phyloP scores from a whole-genome alignment of 192 early-diverging fungal species.

The Linnemannia schmuckeri region DNA sequence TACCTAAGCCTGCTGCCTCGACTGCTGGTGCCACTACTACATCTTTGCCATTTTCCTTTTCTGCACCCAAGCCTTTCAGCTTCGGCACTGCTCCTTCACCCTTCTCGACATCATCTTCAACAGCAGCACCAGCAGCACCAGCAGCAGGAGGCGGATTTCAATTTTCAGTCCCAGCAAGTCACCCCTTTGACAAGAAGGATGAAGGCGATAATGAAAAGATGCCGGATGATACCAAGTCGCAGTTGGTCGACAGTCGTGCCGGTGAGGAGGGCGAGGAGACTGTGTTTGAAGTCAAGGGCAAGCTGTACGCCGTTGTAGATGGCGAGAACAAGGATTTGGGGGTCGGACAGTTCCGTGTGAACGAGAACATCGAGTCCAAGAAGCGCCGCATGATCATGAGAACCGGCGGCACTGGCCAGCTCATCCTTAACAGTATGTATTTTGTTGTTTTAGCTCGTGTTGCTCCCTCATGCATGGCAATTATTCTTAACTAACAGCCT shows the following conservation, averaged over 20 bases:
- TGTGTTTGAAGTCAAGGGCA: slow-evolving; percentile 17
- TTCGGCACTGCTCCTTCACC: not conserved
- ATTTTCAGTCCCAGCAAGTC: not conserved
- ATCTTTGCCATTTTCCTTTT: slow-evolving; percentile 6
- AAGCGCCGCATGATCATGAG: slow-evolving; percentile 36
- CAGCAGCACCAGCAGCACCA: not conserved
- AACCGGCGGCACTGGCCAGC: slow-evolving; percentile 5
- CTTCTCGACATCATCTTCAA: not conserved
- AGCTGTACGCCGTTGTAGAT: slow-evolving; percentile 4
- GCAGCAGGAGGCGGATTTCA: slow-evolving; percentile 16
- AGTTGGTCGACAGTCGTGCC: slow-evolving; percentile 13
- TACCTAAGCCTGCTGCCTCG: not conserved
- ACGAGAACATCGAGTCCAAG: slow-evolving; percentile 16
- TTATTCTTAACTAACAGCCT: not conserved
- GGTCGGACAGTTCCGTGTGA: slow-evolving; percentile 29
- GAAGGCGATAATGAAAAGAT: slow-evolving; percentile 14
- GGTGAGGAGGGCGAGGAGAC: slow-evolving; percentile 28
- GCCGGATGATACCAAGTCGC: slow-evolving; percentile 23
- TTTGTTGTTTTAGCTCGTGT: not conserved
- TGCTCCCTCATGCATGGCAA: not conserved
- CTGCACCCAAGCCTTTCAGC: slow-evolving; percentile 12
- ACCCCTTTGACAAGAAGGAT: not conserved
- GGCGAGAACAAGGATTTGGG: slow-evolving; percentile 24
- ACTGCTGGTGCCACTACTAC: not conserved
- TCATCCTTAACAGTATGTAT: slow-evolving; percentile 21